Conservation (phyloP, 1,139 yeast genomes). For the Saccharomyces uvarum region DNA sequence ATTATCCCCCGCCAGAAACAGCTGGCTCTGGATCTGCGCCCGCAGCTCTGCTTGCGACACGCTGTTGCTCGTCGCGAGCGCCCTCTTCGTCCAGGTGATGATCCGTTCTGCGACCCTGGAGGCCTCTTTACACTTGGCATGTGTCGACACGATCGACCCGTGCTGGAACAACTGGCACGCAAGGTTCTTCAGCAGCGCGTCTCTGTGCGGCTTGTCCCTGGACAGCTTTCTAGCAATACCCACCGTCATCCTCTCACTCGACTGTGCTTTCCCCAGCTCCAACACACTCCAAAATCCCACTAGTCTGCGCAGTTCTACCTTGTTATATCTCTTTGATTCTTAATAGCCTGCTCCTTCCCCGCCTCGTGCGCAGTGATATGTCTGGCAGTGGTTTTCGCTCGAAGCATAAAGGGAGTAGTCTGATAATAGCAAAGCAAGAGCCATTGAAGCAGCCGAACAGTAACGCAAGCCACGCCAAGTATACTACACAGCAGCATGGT, state of each 20-base stretch:
- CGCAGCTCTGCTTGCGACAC: slow-evolving; percentile 6
- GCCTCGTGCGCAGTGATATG: background rate
- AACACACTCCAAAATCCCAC: too few relatives aligned
- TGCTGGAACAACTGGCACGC: slow-evolving; percentile 60
- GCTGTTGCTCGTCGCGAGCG: slow-evolving; percentile 5
- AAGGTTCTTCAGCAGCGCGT: slow-evolving; percentile 50
- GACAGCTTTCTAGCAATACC: slow-evolving; percentile 28
- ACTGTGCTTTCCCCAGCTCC: background rate
- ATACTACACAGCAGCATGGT: slow-evolving; percentile 13
- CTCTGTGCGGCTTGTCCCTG: slow-evolving; percentile 43
- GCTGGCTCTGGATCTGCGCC: slow-evolving; percentile 23
- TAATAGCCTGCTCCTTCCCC: background rate
- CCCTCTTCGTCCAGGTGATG: slow-evolving; percentile 42
- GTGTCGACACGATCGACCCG: slow-evolving; percentile 62
- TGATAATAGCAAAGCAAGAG: background rate
- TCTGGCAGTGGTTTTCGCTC: background rate
- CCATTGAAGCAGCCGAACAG: background rate
- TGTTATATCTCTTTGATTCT: background rate
- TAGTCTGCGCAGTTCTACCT: background rate
- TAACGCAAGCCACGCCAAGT: slow-evolving; percentile 1
- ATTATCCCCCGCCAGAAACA: slow-evolving; percentile 27
- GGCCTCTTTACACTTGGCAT: slow-evolving; percentile 64
- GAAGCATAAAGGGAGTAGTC: background rate
- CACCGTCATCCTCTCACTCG: slow-evolving; percentile 21
- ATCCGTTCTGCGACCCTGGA: slow-evolving; percentile 49